Conservation (phyloP, 306 rosid genomes). For the Pterocarpus santalinus region DNA sequence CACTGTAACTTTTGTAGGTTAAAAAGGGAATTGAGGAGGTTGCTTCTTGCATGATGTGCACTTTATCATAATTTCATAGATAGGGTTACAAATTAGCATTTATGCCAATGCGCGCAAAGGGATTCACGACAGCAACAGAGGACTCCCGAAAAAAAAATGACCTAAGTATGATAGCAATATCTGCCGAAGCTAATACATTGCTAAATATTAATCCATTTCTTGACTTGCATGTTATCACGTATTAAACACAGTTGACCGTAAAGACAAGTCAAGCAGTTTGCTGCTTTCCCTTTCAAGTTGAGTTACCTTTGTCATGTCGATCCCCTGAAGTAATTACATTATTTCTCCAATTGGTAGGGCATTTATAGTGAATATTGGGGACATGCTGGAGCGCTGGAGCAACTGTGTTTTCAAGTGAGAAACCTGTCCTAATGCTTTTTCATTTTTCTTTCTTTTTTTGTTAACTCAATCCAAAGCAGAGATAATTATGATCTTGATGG, state of each 20-base stretch:
- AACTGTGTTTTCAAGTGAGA: slow-evolving; percentile 78
- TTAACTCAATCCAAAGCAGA: background rate
- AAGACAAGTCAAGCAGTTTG: background rate
- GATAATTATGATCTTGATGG: background rate
- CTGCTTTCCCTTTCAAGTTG: background rate
- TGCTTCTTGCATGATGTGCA: background rate
- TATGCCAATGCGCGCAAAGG: too few species aligned
- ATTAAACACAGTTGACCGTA: background rate
- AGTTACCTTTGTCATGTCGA: background rate
- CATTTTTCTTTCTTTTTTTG: too few species aligned
- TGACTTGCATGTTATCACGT: background rate
- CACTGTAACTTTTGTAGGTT: background rate
- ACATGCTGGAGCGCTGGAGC: slow-evolving; percentile 99
- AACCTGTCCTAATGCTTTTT: too few species aligned
- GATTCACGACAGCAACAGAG: too few species aligned
- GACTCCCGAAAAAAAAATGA: too few species aligned
- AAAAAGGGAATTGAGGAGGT: background rate
- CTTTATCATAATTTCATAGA: background rate
- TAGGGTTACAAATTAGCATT: too few species aligned
- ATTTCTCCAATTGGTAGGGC: slow-evolving; percentile 60
- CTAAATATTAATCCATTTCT: too few species aligned
- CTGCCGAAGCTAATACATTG: too few species aligned
- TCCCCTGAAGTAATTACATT: slow-evolving; percentile 1
- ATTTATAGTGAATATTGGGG: slow-evolving; percentile 92
- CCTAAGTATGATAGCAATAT: too few species aligned